Evolutionary conservation across 768 basidiomycete species (phyloP), one percentile per base, ranked within the genome.

Genomic region (Pulveroboletus sp.): DNA sequence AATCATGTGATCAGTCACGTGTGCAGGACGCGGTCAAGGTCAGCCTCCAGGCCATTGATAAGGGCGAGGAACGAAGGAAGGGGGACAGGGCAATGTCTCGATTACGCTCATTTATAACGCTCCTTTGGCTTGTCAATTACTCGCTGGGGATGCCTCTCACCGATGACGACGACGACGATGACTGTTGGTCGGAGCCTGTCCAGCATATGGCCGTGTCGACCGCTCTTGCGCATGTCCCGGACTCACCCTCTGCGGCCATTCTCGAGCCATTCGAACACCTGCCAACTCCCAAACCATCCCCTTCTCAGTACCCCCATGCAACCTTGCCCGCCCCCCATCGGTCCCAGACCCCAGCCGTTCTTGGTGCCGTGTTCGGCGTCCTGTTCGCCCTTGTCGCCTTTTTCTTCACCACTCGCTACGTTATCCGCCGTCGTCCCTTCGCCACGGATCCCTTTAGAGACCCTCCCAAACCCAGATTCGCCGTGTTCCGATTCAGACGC

Each of bases 1-100:
- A 18, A 2, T 56, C 63, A 65, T 39, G 49, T 62, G 62, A 38
- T 5, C 33, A 31, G 37, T 56, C 55, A 55, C 53, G 55, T 57
- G 59, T 1, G 1, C 24, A 5, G 6, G 8, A 45, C 56, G 26
- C 54, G 39, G 39, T 28, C 35, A 6, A 27, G n/a, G 62, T 64
- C 62, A 59, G 59, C 59, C 62, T 46, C 62, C 27, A 0, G 17
- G 5, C 11, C 26, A 30, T 57, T 57, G 48, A 57, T 44, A 60
- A 52, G 37, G 46, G 32, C 31, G 26, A 1, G 47, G 27, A 26
- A 2, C 14, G 15, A 14, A 27, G 45, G 8, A 1, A 2, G 10
- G 18, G 5, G 8, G 2, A 10, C 9, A 33, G 15, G 38, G 38
- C 33, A 15, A 61, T 62, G 60, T 38, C 41, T 37, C 52, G 28